phyloP scores from a whole-genome alignment of 2,329 filamentous ascomycete species.

The Fusarium clavum region DNA sequence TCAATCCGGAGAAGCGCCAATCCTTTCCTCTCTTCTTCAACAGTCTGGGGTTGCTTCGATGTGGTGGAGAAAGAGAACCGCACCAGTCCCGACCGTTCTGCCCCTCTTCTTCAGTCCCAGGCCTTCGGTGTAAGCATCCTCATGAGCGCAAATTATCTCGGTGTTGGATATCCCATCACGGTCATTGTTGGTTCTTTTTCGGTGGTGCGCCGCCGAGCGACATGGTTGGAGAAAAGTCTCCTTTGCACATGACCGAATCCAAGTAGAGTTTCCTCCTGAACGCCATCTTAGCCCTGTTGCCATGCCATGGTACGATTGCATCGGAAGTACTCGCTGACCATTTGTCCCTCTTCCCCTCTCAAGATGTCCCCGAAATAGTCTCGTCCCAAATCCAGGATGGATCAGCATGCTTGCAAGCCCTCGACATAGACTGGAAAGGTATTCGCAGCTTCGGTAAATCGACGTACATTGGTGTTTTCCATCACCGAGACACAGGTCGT shows the following conservation, averaged over 20 bases:
- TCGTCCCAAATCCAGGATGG: constrained; percentile 16
- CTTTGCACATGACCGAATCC: constrained; percentile 23
- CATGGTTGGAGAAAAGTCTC: constrained; percentile 2
- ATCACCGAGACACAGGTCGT: constrained; percentile 20
- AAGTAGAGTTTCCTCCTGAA: background rate
- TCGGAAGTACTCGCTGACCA: constrained; percentile 24
- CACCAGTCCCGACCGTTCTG: constrained; percentile 26
- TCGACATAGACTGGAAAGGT: background rate
- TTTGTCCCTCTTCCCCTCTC: constrained; percentile 6
- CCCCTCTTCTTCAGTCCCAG: constrained; percentile 4
- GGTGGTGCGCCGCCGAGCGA: constrained; percentile 36
- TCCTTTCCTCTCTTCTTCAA: constrained; percentile 12
- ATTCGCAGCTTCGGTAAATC: constrained; percentile 16
- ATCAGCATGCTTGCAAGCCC: constrained; percentile 23
- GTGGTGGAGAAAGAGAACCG: constrained; percentile 13
- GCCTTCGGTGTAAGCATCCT: constrained; percentile 30
- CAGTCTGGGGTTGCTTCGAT: constrained; percentile 17
- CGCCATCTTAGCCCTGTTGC: constrained; percentile 2
- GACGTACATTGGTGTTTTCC: constrained; percentile 16
- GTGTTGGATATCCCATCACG: constrained; percentile 8
- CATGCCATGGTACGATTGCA: constrained; percentile 31
- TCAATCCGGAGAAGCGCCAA: constrained; percentile 17
- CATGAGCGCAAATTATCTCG: constrained; percentile 21
- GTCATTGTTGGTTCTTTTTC: constrained; percentile 2
- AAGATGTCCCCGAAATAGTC: background rate